Evolutionary conservation across 352 stramenopile species (phyloP), one percentile per base, ranked within the genome.

Genomic region (Globisporangium emineosum): DNA sequence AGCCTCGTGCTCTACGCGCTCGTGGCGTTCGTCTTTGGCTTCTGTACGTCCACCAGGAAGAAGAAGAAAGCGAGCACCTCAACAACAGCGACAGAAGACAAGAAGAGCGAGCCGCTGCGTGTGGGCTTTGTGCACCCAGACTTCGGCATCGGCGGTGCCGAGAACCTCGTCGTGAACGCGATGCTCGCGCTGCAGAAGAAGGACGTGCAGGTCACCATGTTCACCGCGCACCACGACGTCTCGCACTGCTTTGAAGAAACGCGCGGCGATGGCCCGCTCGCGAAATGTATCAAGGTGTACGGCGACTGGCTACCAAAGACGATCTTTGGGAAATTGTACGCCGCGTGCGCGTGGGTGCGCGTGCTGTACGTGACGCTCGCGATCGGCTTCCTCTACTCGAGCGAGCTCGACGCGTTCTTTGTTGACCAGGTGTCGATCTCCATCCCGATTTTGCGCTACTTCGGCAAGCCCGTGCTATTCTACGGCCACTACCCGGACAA

Each of bases 401-500:
- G 78, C 56, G 75, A 90, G 35, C 64, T 90, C 37, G 84, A 94
- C 58, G 78, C 77, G 51, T 92, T 93, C 60, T 80, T 94, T 56
- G 83, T 93, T 52, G 86, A 94, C 64, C 86, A 94, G 62, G 81
- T 94, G 59, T 93, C 86, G 10, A 76, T 93, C 13, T 86, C 81
- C 33, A 80, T 94, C 52, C 84, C 86, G 23, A 82, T 94, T 60
- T 64, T 94, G 57, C 82, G 86, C 37, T 83, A 78, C 19, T 35
- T 91, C 32, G 77, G 79, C 57, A 88, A 89, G 42, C 83, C 86
- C 21, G 93, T 99, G 49, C 73, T 99, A 23, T 99, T 99, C 77
- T 99, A 99, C 75, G 98, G 97, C 69, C 97, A 99, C 69, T 99
- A 99, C 77, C 97, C 97, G 0, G 97, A 99, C 78, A 98, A 99